Conservation (phyloP, 2,329 filamentous ascomycete genomes). For the Aspergillus sp. region DNA sequence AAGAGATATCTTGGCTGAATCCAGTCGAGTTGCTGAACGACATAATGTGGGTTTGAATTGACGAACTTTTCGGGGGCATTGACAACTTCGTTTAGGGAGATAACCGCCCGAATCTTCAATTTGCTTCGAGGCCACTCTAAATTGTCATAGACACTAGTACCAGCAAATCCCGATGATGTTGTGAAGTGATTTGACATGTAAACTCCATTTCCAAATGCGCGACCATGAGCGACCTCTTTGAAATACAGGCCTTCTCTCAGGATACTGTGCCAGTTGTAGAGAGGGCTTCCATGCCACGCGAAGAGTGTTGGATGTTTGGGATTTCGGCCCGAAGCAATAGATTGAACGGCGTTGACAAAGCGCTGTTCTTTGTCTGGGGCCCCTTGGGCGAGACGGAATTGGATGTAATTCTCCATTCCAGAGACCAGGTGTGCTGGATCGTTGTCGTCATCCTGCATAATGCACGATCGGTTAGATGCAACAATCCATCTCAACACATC, state of each 20-base stretch:
- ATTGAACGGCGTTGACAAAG: slow-evolving; percentile 61
- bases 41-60: slow-evolving; percentile 56
- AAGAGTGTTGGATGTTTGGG: slow-evolving; percentile 65
- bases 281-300: slow-evolving; percentile 76
- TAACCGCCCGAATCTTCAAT: slow-evolving; percentile 53
- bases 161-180: slow-evolving; percentile 52
- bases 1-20: slow-evolving; percentile 87
- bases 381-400: slow-evolving; percentile 85
- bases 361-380: slow-evolving; percentile 79
- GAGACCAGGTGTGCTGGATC: slow-evolving; percentile 49
- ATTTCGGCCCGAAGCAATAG: slow-evolving; percentile 30
- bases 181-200: slow-evolving; percentile 66
- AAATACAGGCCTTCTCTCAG: slow-evolving; percentile 78
- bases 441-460: slow-evolving; percentile 64
- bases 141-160: slow-evolving; percentile 7
- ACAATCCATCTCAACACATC: slow-evolving; percentile 80
- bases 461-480: slow-evolving; percentile 82
- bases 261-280: slow-evolving; percentile 86
- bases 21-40: slow-evolving; percentile 75
- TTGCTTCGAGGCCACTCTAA: slow-evolving; percentile 63
- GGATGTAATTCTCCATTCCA: slow-evolving; percentile 64
- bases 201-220: slow-evolving; percentile 72
- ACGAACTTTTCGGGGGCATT: slow-evolving; percentile 64
- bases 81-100: slow-evolving; percentile 81
- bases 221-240: slow-evolving; percentile 57